Evolutionary conservation across 164 flowering plant genomes (phyloP).

Genomic region (Litsea cubeba): DNA sequence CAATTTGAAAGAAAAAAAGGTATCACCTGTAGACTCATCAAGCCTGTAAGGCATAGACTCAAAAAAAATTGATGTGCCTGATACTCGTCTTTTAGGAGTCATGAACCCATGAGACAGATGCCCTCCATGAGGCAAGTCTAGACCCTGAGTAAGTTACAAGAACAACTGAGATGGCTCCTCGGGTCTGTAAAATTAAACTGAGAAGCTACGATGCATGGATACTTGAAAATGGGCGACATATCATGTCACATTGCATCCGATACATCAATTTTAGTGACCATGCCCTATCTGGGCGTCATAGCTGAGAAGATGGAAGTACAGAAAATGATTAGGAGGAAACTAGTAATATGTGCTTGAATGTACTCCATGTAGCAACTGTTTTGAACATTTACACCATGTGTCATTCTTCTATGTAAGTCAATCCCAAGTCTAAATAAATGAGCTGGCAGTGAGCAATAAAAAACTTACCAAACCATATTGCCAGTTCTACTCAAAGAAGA

Average conservation of each 20-base stretch:
- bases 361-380: too few species aligned
- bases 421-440: too few species aligned
- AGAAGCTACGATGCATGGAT: too few species aligned
- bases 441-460: too few species aligned
- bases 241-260: too few species aligned
- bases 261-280: too few species aligned
- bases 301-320: background rate
- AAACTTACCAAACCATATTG: too few species aligned
- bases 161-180: slow-evolving; percentile 5
- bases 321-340: background rate
- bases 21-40: slow-evolving; percentile 74
- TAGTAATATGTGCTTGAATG: background rate
- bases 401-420: too few species aligned
- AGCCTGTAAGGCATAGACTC: slow-evolving; percentile 95
- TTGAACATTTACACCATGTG: too few species aligned
- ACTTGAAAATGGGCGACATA: too few species aligned
- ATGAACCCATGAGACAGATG: slow-evolving; percentile 97
- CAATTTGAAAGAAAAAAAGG: background rate
- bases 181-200: background rate
- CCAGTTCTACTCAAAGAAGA: too few species aligned
- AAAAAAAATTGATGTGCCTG: slow-evolving; percentile 88
- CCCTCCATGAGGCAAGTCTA: slow-evolving; percentile 95
- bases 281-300: too few species aligned
- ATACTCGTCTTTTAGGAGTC: slow-evolving; percentile 88
- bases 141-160: slow-evolving; percentile 44